Evolutionary conservation across 129 eudicot species (phyloP).

Genomic region (Flaveria bidentis): DNA sequence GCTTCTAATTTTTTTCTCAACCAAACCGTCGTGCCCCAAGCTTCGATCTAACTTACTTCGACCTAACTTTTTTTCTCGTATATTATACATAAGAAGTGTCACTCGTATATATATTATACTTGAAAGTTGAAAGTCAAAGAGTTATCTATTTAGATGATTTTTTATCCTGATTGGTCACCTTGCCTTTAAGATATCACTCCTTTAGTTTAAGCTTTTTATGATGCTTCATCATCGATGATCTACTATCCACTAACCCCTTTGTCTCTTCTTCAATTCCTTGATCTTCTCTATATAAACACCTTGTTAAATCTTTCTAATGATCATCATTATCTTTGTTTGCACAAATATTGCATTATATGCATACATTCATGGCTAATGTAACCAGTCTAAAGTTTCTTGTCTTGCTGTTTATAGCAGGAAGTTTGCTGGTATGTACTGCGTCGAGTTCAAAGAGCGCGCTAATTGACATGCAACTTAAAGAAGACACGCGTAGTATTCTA

Average conservation of each 20-base stretch:
- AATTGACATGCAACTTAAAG: constrained; percentile 23
- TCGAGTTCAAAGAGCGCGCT: constrained; percentile 22
- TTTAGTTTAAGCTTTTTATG: constrained; percentile 21
- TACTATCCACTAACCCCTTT: constrained; percentile 37
- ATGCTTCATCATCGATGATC: constrained; percentile 36
- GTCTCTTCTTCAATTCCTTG: constrained; percentile 20
- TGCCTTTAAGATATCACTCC: constrained; percentile 12
- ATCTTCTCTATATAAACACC: constrained; percentile 26
- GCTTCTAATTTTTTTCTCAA: too few relatives aligned
- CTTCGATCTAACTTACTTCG: too few relatives aligned
- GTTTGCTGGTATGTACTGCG: constrained; percentile 15
- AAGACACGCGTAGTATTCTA: constrained; percentile 28
- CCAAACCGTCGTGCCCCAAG: too few relatives aligned
- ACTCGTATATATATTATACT: neutral
- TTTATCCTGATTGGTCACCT: constrained; percentile 13
- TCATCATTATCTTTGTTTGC: neutral
- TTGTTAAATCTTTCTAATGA: neutral
- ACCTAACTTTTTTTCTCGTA: neutral
- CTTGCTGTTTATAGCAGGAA: constrained; percentile 25
- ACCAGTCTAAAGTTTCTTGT: constrained; percentile 6
- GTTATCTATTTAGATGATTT: constrained; percentile 29
- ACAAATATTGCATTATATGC: neutral
- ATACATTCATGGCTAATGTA: constrained; percentile 29
- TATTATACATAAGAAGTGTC: constrained; percentile 16
- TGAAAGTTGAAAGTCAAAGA: constrained; percentile 12